A percentile compares a stretch with the other conserved stretches of the same genome.
Evolutionary conservation across 202 grass and related monocot genomes (phyloP).

Genomic region (Panicum virgatum): DNA sequence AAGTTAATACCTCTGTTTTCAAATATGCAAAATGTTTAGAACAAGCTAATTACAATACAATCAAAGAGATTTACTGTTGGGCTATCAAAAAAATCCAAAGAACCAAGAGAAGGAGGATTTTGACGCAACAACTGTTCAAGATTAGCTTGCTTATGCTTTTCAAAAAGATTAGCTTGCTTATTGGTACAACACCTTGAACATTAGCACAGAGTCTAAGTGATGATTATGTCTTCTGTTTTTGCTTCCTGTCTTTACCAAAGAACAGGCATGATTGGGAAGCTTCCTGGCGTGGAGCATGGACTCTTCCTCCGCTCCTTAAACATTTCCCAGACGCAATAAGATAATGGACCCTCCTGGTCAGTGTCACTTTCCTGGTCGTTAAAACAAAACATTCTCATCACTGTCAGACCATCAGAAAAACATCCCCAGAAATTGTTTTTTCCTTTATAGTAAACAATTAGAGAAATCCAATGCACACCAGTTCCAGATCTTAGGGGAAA

Average conservation of each 20-base stretch:
- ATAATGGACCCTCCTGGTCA: constrained; percentile 26
- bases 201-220: constrained; percentile 5
- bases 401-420: constrained; percentile 24
- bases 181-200: constrained; percentile 14
- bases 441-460: background rate
- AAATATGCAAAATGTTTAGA: background rate
- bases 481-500: background rate
- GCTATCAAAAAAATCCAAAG: too few species aligned
- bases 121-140: background rate
- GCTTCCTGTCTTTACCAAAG: constrained; percentile 6
- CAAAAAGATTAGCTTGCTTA: background rate
- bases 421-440: background rate
- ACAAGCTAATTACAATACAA: background rate
- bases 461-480: background rate
- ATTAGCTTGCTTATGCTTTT: background rate
- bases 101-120: too few species aligned
- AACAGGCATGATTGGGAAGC: constrained; percentile 28
- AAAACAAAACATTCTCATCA: constrained; percentile 36
- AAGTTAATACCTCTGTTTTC: too few species aligned
- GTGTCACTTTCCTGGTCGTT: constrained; percentile 51
- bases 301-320: constrained; percentile 18
- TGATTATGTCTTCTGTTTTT: constrained; percentile 11
- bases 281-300: constrained; percentile 40
- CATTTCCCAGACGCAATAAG: constrained; percentile 9
- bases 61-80: too few species aligned